Percentiles rank a stretch among this genome's conserved stretches.
Conservation (phyloP, 805 yeast species). For the Debaryomyces hansenii region DNA sequence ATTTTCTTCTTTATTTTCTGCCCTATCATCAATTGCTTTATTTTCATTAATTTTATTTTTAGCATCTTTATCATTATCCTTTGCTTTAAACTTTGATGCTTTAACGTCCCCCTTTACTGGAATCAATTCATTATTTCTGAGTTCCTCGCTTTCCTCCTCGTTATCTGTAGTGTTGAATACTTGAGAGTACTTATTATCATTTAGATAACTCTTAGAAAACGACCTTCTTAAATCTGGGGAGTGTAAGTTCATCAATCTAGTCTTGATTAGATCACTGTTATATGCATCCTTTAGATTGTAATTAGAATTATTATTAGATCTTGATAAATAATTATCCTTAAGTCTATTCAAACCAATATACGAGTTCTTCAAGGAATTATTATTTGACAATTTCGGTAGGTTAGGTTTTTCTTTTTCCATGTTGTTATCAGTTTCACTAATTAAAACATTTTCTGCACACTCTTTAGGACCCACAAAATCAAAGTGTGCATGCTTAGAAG, state of each 20-base stretch:
- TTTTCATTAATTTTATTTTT: constrained; percentile 6
- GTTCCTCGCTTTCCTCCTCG: constrained; percentile 5
- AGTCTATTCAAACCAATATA: constrained; percentile 39
- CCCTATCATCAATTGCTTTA: constrained; percentile 4
- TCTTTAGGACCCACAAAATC: not conserved
- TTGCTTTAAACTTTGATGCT: not conserved
- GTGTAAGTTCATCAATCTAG: constrained; percentile 12
- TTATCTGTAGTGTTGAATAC: not conserved
- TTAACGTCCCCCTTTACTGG: not conserved
- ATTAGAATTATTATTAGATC: constrained; percentile 17
- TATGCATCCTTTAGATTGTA: constrained; percentile 17
- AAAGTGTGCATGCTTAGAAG: not conserved
- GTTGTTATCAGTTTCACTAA: not conserved
- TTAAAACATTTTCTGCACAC: not conserved
- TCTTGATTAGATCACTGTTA: constrained; percentile 13
- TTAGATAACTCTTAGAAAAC: constrained; percentile 4
- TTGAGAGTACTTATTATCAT: constrained; percentile 4
- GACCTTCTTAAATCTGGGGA: constrained; percentile 26
- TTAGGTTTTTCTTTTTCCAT: constrained; percentile 26
- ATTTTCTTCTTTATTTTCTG: constrained; percentile 2
- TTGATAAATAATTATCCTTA: constrained; percentile 27
- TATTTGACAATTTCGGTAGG: constrained; percentile 30
- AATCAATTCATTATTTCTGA: too few species aligned
- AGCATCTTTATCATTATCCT: constrained; percentile 3
- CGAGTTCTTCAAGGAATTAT: constrained; percentile 32